Evolutionary conservation across 495 filamentous ascomycete genomes (phyloP), one percentile per base, ranked within the genome.

Genomic region (Hypoxylon rickii): DNA sequence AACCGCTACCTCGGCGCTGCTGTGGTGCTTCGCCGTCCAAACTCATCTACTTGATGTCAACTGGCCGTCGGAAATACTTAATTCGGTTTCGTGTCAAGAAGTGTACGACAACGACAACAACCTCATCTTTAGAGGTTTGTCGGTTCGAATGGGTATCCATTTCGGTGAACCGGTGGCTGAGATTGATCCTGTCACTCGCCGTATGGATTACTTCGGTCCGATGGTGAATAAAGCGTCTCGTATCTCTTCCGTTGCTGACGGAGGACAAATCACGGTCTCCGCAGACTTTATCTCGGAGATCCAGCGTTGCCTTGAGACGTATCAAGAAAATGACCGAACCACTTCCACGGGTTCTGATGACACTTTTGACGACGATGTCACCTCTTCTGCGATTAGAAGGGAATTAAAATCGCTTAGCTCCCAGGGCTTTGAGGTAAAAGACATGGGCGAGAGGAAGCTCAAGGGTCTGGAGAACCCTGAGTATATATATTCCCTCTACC

Each of bases 161-260:
- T 97, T 87, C 86, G 94, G 94, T 45, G 83, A 87, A 37, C 94
- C 95, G 21, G 91, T 99, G 46, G 95, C 90, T 61, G 94, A 97
- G 67, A 86, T 87, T 24, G 94, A 99, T 70, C 93, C 94, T 0
- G 89, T 99, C 4, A 99, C 94, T 7, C 86, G 90, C 40, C 91
- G 94, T 33, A 99, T 99, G 94, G 94, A 99, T 67, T 99, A 99
- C 72, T 97, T 97, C 70, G 94, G 94, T 7, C 94, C 95, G 1
- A 97, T 99, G 90, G 94, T 99, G 56, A 99, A 99, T 71, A 89
- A 93, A 54, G 90, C 94, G 0, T 87, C 92, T 41, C 87, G 94
- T 70, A 94, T 99, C 43, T 93, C 89, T 5, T 85, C 89, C 31
- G 90, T 90, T 44, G 94, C 94, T n/a, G 94, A 99, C 67, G 94